Base-by-base conservation (phyloP, 2,329 filamentous ascomycete genomes). In the Thelonectria discophora region DNA sequence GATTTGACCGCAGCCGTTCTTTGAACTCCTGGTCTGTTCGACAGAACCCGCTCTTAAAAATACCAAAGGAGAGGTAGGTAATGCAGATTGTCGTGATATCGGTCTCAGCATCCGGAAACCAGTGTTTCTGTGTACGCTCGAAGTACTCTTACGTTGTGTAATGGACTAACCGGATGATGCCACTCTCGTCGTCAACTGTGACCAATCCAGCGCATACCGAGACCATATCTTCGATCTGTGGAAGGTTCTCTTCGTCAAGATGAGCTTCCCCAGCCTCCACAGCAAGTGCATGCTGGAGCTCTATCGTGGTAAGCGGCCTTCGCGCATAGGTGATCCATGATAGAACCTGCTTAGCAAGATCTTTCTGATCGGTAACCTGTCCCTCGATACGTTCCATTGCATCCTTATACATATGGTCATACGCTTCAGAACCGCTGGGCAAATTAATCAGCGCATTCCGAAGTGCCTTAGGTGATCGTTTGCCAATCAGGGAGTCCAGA, bases 121-220 rank as follows among this genome's bases (percentile, higher is more conserved):
- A 75, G 1, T 43, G 34, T 0, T 9, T 32, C n/a, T 53, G 50
- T 3, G 53, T 75, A 9, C 60, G 47, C 15, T 77, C 69, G 27
- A 82, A 74, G 62, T 79, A 83, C 45, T 81, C 75, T 45, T 81
- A 75, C 1, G 78, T 72, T 0, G 80, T 81, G 59, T 80, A 78
- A 59, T 82, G 79, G 4, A 80, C 78, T 0, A 82, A 63, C 4
- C 77, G 73, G 9, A 81, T 70, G 32, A 76, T 66, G 32, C 69
- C 45, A 49, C 71, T 81, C 42, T 77, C 65, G 50, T 75, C 56
- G 42, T 82, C 76, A n/a, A 80, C 27, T 0, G 72, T 77, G 7
- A 82, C 75, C 12, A 83, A 49, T 1, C 80, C 80, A 24, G 73
- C 74, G 58, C 78, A 82, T 3, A 71, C 69, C 5, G 75, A 77